A percentile compares a stretch with the other conserved stretches of the same genome.
Evolutionary conservation across 2,329 filamentous ascomycete genomes (phyloP).

Genomic region (Pyrenophora teres): DNA sequence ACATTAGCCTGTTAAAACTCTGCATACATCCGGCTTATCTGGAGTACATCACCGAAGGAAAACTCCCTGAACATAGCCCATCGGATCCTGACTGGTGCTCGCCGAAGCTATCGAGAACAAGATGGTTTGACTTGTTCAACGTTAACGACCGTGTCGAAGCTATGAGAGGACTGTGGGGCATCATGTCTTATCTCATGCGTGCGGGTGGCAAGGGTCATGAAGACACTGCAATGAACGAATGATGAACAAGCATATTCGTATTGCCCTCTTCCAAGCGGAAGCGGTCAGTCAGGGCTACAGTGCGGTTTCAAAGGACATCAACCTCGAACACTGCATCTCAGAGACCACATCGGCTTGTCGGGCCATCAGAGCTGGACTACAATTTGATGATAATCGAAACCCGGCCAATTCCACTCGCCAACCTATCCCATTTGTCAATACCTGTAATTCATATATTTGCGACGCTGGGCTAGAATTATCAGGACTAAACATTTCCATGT

Average conservation of each 20-base stretch:
- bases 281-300: neutral
- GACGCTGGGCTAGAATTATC: slow-evolving; percentile 1
- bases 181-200: slow-evolving; percentile 59
- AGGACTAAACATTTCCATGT: neutral
- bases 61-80: slow-evolving; percentile 29
- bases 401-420: neutral
- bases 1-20: slow-evolving; percentile 63
- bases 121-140: slow-evolving; percentile 64
- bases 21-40: slow-evolving; percentile 62
- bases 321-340: neutral
- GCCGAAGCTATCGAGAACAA: slow-evolving; percentile 59
- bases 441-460: slow-evolving; percentile 3
- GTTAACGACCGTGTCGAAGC: slow-evolving; percentile 60
- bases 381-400: slow-evolving; percentile 2
- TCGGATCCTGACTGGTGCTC: slow-evolving; percentile 53
- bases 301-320: neutral
- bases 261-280: neutral
- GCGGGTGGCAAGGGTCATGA: slow-evolving; percentile 9
- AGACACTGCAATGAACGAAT: slow-evolving; percentile 10
- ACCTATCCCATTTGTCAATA: neutral
- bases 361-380: neutral
- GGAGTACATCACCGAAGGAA: slow-evolving; percentile 57
- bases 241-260: neutral
- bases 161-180: slow-evolving; percentile 61
- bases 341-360: neutral